Evolutionary conservation across 306 rosid genomes (phyloP).

Genomic region (Oemleria cerasiformis): DNA sequence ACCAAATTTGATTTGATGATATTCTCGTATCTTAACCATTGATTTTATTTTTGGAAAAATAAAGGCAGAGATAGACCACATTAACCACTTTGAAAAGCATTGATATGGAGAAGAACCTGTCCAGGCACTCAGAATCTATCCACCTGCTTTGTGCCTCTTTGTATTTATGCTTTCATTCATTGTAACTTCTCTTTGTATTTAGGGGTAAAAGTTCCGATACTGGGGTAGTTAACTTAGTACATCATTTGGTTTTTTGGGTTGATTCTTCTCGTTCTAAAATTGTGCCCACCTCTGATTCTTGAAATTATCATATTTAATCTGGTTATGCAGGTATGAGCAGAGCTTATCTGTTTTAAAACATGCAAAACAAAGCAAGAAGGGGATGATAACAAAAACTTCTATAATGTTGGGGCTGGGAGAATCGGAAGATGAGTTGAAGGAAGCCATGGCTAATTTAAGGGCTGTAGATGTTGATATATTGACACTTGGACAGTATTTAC

Average conservation of each 20-base stretch:
- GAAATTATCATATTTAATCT: conserved; percentile 22
- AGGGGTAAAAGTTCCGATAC: too few relatives aligned
- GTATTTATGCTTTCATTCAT: background rate
- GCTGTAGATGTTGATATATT: conserved; percentile 83
- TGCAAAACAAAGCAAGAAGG: conserved; percentile 73
- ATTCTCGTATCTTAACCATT: background rate
- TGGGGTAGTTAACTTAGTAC: background rate
- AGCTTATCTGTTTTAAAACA: conserved; percentile 78
- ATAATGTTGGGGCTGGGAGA: conserved; percentile 98
- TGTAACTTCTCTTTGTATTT: conserved; percentile 1
- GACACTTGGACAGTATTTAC: conserved; percentile 95
- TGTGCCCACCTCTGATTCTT: conserved; percentile 9
- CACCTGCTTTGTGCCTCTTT: background rate
- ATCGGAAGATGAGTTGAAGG: conserved; percentile 81
- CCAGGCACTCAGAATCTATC: background rate
- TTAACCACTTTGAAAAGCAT: background rate
- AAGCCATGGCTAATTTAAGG: conserved; percentile 74
- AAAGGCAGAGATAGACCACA: background rate
- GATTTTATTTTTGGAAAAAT: background rate
- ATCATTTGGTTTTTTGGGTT: conserved; percentile 2
- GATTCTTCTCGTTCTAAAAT: conserved; percentile 7
- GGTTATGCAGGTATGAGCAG: conserved; percentile 71
- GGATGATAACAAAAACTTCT: conserved; percentile 93
- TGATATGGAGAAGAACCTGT: background rate
- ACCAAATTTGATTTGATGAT: conserved; percentile 1